Percentiles rank a stretch among this genome's conserved stretches.
Conservation (phyloP, 345 rosid species). For the Carallia pectinifolia region DNA sequence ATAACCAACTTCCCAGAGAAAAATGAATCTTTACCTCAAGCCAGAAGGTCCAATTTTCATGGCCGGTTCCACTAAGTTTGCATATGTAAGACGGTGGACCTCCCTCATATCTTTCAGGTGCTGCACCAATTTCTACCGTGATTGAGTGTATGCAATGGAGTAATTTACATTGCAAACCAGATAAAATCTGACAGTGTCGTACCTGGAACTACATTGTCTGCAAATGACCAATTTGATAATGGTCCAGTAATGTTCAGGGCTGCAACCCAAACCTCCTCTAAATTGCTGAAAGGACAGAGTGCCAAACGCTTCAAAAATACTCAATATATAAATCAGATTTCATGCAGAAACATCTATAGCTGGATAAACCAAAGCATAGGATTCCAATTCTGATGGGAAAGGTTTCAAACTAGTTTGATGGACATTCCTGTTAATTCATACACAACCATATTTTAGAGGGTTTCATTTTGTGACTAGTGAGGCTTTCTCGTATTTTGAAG, state of each 20-base stretch:
- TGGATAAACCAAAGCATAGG: no score
- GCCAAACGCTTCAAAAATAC: neutral
- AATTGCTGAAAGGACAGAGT: conserved; percentile 51
- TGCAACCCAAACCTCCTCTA: conserved; percentile 89
- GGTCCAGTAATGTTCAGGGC: conserved; percentile 93
- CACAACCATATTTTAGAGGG: no score
- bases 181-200: conserved; percentile 2
- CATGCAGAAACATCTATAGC: no score
- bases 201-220: conserved; percentile 78
- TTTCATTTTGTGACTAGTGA: no score
- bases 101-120: conserved; percentile 52
- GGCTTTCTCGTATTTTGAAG: no score
- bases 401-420: no score
- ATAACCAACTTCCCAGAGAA: neutral
- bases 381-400: no score
- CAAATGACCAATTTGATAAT: conserved; percentile 88
- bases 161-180: neutral
- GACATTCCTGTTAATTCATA: no score
- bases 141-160: neutral
- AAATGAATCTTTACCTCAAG: conserved; percentile 53
- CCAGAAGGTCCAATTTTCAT: conserved; percentile 89
- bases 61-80: conserved; percentile 73
- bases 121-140: conserved; percentile 36
- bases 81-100: conserved; percentile 86
- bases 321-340: neutral